Conservation (phyloP, 2,329 filamentous ascomycete species). For the Paraphaeosphaeria minitans region DNA sequence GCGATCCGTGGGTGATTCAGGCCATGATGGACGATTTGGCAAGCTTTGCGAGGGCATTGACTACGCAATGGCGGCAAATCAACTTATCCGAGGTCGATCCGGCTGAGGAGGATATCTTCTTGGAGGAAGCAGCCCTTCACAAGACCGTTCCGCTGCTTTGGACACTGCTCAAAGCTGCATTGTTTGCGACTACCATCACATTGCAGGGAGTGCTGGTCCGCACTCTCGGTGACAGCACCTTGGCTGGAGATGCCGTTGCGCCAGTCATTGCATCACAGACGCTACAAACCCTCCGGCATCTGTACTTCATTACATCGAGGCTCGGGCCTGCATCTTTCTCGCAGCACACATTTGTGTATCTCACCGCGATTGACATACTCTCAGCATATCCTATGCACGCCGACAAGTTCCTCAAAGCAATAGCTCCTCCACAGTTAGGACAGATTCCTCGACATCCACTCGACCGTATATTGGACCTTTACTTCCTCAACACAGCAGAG, state of each 20-base stretch:
- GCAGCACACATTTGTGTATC: constrained; percentile 81
- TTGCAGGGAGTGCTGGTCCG: constrained; percentile 76
- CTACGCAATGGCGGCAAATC: constrained; percentile 75
- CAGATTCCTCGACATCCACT: constrained; percentile 67
- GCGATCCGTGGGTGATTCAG: constrained; percentile 55
- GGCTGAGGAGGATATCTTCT: constrained; percentile 65
- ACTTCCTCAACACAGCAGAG: constrained; percentile 85
- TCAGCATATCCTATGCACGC: constrained; percentile 70
- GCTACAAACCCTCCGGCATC: constrained; percentile 73
- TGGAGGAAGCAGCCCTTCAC: constrained; percentile 69
- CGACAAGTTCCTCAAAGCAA: constrained; percentile 69
- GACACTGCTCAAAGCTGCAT: constrained; percentile 73
- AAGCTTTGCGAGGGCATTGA: constrained; percentile 68
- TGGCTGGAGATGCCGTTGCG: constrained; percentile 63
- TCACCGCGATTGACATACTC: constrained; percentile 81
- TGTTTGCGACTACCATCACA: constrained; percentile 77
- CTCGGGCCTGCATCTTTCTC: constrained; percentile 77
- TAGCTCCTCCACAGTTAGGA: constrained; percentile 61
- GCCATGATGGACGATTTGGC: constrained; percentile 68
- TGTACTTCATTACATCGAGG: constrained; percentile 81
- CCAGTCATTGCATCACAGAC: constrained; percentile 72
- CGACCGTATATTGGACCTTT: constrained; percentile 78
- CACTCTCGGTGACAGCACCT: constrained; percentile 60
- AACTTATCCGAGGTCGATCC: constrained; percentile 75
- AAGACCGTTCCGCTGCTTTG: constrained; percentile 74